A percentile compares a stretch with the other conserved stretches of the same genome.
Conservation (phyloP, 495 filamentous ascomycete genomes). For the Hypoxylon trugodes region DNA sequence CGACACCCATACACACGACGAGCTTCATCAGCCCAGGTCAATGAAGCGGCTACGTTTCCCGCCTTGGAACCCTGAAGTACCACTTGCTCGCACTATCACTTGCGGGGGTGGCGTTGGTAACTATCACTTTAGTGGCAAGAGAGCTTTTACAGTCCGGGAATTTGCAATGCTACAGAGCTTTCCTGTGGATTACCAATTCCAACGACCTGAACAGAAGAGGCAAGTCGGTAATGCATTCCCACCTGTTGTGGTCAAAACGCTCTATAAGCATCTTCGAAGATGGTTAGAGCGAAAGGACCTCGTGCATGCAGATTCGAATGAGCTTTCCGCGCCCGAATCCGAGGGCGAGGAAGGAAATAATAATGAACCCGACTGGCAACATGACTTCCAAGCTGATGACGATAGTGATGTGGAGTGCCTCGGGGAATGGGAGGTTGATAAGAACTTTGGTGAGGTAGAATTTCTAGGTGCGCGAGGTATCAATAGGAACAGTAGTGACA, state of each 20-base stretch:
- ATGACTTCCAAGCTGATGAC: constrained; percentile 12
- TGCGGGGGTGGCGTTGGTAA: constrained; percentile 69
- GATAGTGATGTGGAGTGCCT: constrained; percentile 31
- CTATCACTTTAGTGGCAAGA: constrained; percentile 74
- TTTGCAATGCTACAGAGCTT: constrained; percentile 81
- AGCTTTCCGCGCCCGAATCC: constrained; percentile 32
- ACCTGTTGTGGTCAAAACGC: constrained; percentile 64
- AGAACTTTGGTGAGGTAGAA: constrained; percentile 29
- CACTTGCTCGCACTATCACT: constrained; percentile 71
- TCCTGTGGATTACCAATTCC: constrained; percentile 70
- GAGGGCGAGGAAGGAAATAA: constrained; percentile 20
- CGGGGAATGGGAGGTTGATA: too few species aligned
- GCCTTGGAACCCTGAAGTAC: constrained; percentile 52
- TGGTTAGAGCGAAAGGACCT: constrained; percentile 67
- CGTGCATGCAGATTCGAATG: constrained; percentile 23
- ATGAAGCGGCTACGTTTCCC: constrained; percentile 37
- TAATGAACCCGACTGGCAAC: background rate
- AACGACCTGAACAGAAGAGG: constrained; percentile 57
- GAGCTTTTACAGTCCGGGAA: constrained; percentile 76
- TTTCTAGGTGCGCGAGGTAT: constrained; percentile 24
- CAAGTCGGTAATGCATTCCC: constrained; percentile 93
- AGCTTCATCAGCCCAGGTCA: constrained; percentile 48
- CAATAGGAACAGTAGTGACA: constrained; percentile 4
- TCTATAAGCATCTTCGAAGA: constrained; percentile 66
- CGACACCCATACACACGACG: constrained; percentile 50